Base-by-base conservation (phyloP, 371 early-diverging fungal genomes). In the Mucor indicus region DNA sequence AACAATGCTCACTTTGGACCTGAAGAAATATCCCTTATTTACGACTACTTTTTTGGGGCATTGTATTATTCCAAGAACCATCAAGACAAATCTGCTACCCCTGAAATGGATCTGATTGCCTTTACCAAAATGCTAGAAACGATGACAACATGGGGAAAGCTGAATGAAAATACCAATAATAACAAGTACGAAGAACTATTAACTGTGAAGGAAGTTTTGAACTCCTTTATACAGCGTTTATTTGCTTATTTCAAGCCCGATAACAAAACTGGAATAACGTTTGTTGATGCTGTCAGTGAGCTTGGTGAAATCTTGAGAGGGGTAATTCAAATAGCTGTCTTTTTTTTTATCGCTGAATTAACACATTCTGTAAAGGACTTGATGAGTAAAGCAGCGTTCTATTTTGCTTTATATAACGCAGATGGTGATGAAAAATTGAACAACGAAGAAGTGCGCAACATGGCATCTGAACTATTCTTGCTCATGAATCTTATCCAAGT, bases 11-110 rank as follows among this genome's bases (percentile, higher is more conserved):
- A 83, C 24, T 94, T 98, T 50, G 80, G 79, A 44, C 87, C 89
- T 53, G 92, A 92, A 25, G 87, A 96, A 53, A 75, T 96, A 27
- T 77, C 89, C 12, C 72, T 82, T 21, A 71, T 98, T 15, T 96
- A 95, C 55, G 95, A 98, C 64, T 76, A 87, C 30, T 96, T 82
- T 71, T 93, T 88, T 63, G 81, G 76, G 25, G 91, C 91, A 0
- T 64, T 91, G 44, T 96, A 86, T 61, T 90, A 91, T 58, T 57
- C 63, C 44, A 77, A 74, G 16, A 63, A 76, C 12, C 55, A 68
- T 22, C 53, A 54, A 15, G 69, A 72, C 20, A 64, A 70, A 21
- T 45, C 50, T 31, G 63, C 64, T 24, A 35, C 38, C 4, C 60
- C 72, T 22, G 65, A 74, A 22, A 75, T 92, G 78, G 83, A 88